A percentile compares a stretch with the other conserved stretches of the same genome.
Evolutionary conservation across 202 grass and related monocot species (phyloP).

Genomic region (Musa balbisiana): DNA sequence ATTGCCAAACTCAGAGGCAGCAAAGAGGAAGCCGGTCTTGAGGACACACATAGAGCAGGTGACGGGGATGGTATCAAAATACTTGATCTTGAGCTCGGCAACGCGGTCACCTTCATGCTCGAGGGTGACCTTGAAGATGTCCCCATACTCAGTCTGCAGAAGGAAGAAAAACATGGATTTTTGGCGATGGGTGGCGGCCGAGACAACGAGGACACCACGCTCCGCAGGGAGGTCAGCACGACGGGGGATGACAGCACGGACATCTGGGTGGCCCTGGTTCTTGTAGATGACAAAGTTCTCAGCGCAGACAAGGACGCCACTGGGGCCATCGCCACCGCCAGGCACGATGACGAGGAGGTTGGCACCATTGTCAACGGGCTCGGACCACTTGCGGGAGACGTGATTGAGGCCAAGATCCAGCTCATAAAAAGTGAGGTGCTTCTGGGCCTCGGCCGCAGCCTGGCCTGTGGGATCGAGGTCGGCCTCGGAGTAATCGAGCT

Average conservation of each 20-base stretch:
- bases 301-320: conserved; percentile 81
- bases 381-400: conserved; percentile 80
- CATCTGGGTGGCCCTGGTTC: conserved; percentile 91
- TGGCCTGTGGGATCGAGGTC: conserved; percentile 78
- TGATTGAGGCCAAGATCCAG: conserved; percentile 95
- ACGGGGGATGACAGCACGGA: conserved; percentile 81
- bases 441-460: conserved; percentile 74
- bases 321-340: conserved; percentile 73
- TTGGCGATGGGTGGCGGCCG: conserved; percentile 81
- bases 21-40: conserved; percentile 68
- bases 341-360: conserved; percentile 86
- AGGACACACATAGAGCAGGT: conserved; percentile 73
- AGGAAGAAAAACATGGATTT: conserved; percentile 95
- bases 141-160: conserved; percentile 79
- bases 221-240: conserved; percentile 87
- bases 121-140: conserved; percentile 84
- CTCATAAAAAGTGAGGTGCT: conserved; percentile 97
- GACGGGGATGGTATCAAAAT: conserved; percentile 86
- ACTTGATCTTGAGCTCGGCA: conserved; percentile 86
- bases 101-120: conserved; percentile 61
- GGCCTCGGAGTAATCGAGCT: conserved; percentile 84
- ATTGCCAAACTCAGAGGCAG: conserved; percentile 81
- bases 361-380: conserved; percentile 85
- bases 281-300: conserved; percentile 93
- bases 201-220: conserved; percentile 86